Base-by-base conservation (phyloP, 176 grass and related monocot species). In the Carex cristatella region DNA sequence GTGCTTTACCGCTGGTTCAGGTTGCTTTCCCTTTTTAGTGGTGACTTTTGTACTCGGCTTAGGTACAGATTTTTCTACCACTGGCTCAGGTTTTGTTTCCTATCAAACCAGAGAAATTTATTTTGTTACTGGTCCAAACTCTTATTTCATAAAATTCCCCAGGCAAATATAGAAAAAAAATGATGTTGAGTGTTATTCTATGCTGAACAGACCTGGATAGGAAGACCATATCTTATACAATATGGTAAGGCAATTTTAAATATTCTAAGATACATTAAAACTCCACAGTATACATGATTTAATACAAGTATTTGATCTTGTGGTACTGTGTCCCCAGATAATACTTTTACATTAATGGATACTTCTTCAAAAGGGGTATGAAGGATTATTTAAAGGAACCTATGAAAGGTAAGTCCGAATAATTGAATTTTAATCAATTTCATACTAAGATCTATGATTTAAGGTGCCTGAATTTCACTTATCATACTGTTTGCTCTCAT, bases 21-120 rank as follows among this genome's bases (percentile, higher is more conserved):
- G 83, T 46, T 96, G 85, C 62, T 96, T 96, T 71, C 87, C 91
- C 61, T 93, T 96, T 80, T 93, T 96, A 4, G 81, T 85, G 81
- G 89, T 69, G 62, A 57, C 84, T 89, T 96, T 96, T 54, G 16
- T 58, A 31, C 87, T 90, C 49, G 83, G 48, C 83, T 96, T 93
- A 12, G 83, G 8, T 15, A 27, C 67, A 8, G 82, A 10, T 79
- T 89, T 91, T 86, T 85, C 91, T 51, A 82, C 76, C 16, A 68
- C 85, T 86, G 87, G 85, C 1, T 28, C 80, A 30, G 89, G 87
- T 80, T 93, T 91, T 61, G 89, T 89, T 91, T 87, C 92, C 94
- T 96, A 84, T 83, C 2, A 32, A 81, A 69, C 37, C 64, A 54
- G 49, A 65, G 37, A 65, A 82, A 82, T 11, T 65, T 14, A 46